Percentiles rank a stretch among this genome's conserved stretches.
Conservation (phyloP, 1,284 basidiomycete genomes). For the Apiotrichum domesticum region DNA sequence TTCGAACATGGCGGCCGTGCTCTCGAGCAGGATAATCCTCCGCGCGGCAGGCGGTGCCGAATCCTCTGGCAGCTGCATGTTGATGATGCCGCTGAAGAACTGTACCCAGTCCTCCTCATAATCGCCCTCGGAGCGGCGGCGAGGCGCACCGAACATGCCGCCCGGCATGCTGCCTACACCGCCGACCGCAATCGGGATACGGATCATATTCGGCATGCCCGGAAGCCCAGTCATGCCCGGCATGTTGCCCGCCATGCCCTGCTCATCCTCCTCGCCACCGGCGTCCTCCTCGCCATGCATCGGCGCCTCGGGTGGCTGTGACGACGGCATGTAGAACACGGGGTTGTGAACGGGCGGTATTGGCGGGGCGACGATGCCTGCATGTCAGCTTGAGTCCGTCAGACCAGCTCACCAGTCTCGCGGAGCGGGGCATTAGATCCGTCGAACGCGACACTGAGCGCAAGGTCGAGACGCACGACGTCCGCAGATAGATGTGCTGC, state of each 20-base stretch:
- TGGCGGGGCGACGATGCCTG: constrained; percentile 20
- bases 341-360: constrained; percentile 21
- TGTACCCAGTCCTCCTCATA: constrained; percentile 26
- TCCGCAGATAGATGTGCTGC: constrained; percentile 66
- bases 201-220: constrained; percentile 12
- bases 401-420: constrained; percentile 63
- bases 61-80: constrained; percentile 18
- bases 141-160: constrained; percentile 6
- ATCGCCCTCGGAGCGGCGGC: constrained; percentile 6
- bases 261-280: constrained; percentile 11
- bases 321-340: constrained; percentile 62
- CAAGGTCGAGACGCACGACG: constrained; percentile 65
- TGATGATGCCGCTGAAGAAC: constrained; percentile 34
- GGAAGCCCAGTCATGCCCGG: neutral
- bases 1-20: constrained; percentile 65
- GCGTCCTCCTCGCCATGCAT: constrained; percentile 9
- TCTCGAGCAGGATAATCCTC: constrained; percentile 75
- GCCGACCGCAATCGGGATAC: constrained; percentile 9
- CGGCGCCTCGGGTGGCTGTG: constrained; percentile 6
- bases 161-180: constrained; percentile 2
- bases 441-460: constrained; percentile 62
- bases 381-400: constrained; percentile 41
- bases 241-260: neutral
- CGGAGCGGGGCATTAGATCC: constrained; percentile 50
- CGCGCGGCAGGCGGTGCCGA: constrained; percentile 2